A percentile compares a stretch with the other conserved stretches of the same genome.
phyloP scores from a whole-genome alignment of 352 stramenopile species.

The Blastocystis sp. region DNA sequence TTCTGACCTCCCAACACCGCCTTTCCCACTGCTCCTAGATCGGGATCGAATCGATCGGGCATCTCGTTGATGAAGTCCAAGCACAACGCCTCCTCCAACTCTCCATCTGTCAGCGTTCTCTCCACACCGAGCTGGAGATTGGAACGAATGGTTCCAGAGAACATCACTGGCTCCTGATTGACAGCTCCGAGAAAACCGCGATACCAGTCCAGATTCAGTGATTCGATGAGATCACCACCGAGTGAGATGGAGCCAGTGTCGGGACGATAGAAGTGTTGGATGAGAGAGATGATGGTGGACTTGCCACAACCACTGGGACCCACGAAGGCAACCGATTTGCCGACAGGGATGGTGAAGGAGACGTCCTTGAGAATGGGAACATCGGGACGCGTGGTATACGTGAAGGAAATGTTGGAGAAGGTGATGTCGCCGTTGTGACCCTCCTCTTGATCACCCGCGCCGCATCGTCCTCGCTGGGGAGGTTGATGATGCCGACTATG shows the following conservation, averaged over 20 bases:
- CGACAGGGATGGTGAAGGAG: constrained; percentile 65
- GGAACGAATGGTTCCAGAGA: constrained; percentile 68
- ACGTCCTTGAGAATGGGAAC: constrained; percentile 70
- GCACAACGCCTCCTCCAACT: constrained; percentile 67
- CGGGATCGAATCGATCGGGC: constrained; percentile 64
- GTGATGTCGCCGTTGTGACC: constrained; percentile 61
- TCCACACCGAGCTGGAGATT: constrained; percentile 71
- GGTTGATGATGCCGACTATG: neutral
- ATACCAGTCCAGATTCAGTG: constrained; percentile 60
- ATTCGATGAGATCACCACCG: neutral
- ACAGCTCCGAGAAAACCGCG: constrained; percentile 72
- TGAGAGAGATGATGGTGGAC: constrained; percentile 69
- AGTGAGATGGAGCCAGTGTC: neutral
- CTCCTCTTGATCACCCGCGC: neutral
- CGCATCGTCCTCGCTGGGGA: constrained; percentile 10
- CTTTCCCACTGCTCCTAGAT: constrained; percentile 69
- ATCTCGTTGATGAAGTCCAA: constrained; percentile 61
- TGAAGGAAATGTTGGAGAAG: constrained; percentile 78
- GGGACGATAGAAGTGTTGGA: constrained; percentile 65
- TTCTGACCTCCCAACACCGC: constrained; percentile 75
- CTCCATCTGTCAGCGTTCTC: constrained; percentile 65
- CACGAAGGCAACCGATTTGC: constrained; percentile 73
- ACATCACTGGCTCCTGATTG: constrained; percentile 78
- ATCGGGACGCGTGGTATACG: constrained; percentile 74
- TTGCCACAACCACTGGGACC: constrained; percentile 74